Evolutionary conservation across 1,284 basidiomycete species (phyloP).

Genomic region (Ganoderma leucocontextum): DNA sequence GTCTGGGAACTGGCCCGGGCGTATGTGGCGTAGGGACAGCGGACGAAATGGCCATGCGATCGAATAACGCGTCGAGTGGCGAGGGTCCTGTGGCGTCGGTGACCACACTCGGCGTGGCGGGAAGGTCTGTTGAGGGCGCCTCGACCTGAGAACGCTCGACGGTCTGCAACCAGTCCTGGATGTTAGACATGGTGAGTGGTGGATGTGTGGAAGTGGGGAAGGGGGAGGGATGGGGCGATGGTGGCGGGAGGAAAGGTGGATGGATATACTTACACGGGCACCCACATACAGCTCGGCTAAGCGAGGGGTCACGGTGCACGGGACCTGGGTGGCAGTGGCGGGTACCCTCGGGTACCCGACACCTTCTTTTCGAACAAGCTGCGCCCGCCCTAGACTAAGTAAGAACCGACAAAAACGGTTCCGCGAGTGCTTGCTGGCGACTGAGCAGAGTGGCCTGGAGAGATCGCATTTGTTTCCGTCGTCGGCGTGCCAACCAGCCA

Average conservation of each 20-base stretch:
- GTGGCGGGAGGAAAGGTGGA: not conserved
- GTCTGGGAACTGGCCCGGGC: not conserved
- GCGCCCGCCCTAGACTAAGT: not conserved
- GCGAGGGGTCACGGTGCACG: not conserved
- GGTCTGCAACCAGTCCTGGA: not conserved
- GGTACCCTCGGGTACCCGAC: too few species aligned
- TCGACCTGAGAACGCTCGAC: not conserved
- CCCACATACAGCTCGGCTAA: constrained; percentile 3
- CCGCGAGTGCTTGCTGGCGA: not conserved
- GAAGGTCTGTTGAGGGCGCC: not conserved
- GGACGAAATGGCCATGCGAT: not conserved
- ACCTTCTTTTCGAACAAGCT: not conserved
- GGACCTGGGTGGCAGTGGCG: constrained; percentile 7
- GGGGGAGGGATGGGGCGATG: not conserved
- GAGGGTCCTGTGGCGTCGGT: not conserved
- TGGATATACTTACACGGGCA: not conserved
- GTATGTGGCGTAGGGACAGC: not conserved
- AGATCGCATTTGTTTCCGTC: not conserved
- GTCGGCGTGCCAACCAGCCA: constrained; percentile 5
- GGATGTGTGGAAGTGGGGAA: not conserved
- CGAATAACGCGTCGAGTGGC: not conserved
- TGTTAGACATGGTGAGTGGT: not conserved
- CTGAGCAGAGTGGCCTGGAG: not conserved
- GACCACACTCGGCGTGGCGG: not conserved
- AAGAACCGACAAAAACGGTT: not conserved